A percentile compares a stretch with the other conserved stretches of the same genome.
phyloP scores from a whole-genome alignment of 2,329 filamentous ascomycete species.

The Colletotrichum godetiae region DNA sequence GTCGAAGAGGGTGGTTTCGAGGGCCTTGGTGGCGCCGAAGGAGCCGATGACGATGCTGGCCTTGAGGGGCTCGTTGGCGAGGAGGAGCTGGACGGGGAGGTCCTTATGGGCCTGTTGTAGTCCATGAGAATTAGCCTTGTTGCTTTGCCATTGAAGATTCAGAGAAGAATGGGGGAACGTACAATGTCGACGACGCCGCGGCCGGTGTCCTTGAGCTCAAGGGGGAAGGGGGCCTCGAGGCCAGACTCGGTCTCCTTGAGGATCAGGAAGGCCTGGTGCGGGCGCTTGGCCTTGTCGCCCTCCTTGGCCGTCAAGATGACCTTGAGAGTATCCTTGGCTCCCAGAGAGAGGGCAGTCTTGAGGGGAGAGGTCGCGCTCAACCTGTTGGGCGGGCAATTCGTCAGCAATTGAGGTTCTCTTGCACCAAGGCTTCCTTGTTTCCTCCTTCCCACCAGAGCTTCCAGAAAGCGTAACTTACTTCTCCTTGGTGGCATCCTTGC shows the following conservation, averaged over 20 bases:
- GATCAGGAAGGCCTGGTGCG: constrained; percentile 94
- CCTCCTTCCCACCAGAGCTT: constrained; percentile 16
- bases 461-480: constrained; percentile 63
- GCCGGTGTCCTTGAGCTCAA: constrained; percentile 87
- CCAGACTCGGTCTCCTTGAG: constrained; percentile 78
- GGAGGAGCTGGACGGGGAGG: constrained; percentile 84
- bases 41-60: constrained; percentile 89
- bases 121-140: constrained; percentile 41
- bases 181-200: constrained; percentile 90
- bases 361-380: constrained; percentile 70
- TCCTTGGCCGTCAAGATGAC: constrained; percentile 85
- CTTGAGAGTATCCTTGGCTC: constrained; percentile 80
- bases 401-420: constrained; percentile 16
- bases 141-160: not conserved
- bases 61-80: constrained; percentile 73
- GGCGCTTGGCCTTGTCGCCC: constrained; percentile 80
- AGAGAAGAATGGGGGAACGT: constrained; percentile 49
- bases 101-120: constrained; percentile 82
- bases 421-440: not conserved
- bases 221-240: constrained; percentile 87
- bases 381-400: constrained; percentile 50
- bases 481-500: constrained; percentile 72
- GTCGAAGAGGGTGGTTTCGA: constrained; percentile 78
- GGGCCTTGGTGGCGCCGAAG: constrained; percentile 79
- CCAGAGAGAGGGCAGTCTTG: constrained; percentile 72